These are phyloP conservation scores for Biscogniauxia marginata DNA, from an alignment of 2,329 filamentous ascomycete genomes.

Conservation along the genomic window DNA sequence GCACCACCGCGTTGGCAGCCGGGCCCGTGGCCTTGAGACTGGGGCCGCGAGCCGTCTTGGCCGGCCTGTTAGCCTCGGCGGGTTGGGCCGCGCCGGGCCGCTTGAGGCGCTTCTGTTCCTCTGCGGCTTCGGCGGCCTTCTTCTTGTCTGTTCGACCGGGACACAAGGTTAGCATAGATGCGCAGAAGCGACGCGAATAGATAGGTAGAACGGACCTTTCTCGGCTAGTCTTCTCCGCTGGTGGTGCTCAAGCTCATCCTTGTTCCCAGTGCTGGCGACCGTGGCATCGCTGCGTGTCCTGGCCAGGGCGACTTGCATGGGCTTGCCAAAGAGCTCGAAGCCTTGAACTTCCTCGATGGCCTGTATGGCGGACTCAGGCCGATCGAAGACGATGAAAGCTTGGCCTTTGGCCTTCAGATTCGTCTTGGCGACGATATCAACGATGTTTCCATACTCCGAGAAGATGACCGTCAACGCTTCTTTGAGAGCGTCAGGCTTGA, in stretches of 20 bases:
- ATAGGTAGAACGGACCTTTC: constrained; percentile 63
- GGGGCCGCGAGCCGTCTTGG: constrained; percentile 67
- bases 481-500: constrained; percentile 77
- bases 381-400: constrained; percentile 90
- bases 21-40: constrained; percentile 76
- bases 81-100: constrained; percentile 49
- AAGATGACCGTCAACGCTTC: constrained; percentile 76
- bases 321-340: constrained; percentile 90
- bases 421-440: constrained; percentile 84
- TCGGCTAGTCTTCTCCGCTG: constrained; percentile 81
- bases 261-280: constrained; percentile 68
- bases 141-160: constrained; percentile 58
- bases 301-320: constrained; percentile 81
- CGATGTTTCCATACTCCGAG: constrained; percentile 79
- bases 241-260: constrained; percentile 83
- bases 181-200: background rate
- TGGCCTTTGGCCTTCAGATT: constrained; percentile 93
- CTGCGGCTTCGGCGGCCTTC: constrained; percentile 77
- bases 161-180: background rate
- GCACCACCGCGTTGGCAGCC: constrained; percentile 69
- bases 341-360: constrained; percentile 89
- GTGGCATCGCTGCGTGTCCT: constrained; percentile 84
- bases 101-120: constrained; percentile 76
- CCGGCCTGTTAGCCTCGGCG: constrained; percentile 54
- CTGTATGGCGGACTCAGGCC: constrained; percentile 70